Base-by-base conservation (phyloP, 2,329 filamentous ascomycete genomes). In the Aplosporella prunicola region DNA sequence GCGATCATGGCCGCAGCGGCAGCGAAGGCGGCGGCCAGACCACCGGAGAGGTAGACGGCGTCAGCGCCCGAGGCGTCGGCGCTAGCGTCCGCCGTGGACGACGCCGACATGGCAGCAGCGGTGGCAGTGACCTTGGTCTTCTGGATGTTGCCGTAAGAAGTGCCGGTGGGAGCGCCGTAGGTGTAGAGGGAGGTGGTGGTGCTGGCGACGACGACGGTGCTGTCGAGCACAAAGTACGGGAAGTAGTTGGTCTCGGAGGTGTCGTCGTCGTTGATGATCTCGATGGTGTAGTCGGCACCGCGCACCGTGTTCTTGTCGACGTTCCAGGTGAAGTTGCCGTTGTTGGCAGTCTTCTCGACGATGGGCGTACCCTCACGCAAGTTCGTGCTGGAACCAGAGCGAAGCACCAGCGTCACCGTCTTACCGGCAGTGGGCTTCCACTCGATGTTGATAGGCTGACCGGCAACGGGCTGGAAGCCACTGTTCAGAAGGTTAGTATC, bases 341-440 rank as follows among this genome's bases (percentile, higher is more conserved):
- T 57, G 56, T 74, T 74, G 43, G 52, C 44, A 45, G 74, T 63
- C 46, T 47, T 51, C 32, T 58, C 69, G 74, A 47, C 28, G 10
- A 15, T 14, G 28, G 51, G 41, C 20, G 51, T 53, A 15, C 68
- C 69, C 6, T 51, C 44, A 37, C 52, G 45, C 10, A 70, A 49
- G 40, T 66, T 60, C 45, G 43, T 53, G 46, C 59, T 56, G 39
- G 57, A 53, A 6, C 59, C 57, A 18, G 55, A 50, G 36, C 62
- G 61, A 45, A 67, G 61, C 43, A 69, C 60, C 40, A 76, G 56
- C 27, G 64, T 65, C 48, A 76, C 63, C 11, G 70, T 69, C 40
- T 67, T 67, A 15, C 47, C 35, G 39, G 68, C 71, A 31, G 63
- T 69, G 5, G 69, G 64, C 5, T 51, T 44, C 72, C 72, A 76